Evolutionary conservation across 441 rosid species (phyloP), one percentile per base, ranked within the genome.

Genomic region (Populus hybrid): DNA sequence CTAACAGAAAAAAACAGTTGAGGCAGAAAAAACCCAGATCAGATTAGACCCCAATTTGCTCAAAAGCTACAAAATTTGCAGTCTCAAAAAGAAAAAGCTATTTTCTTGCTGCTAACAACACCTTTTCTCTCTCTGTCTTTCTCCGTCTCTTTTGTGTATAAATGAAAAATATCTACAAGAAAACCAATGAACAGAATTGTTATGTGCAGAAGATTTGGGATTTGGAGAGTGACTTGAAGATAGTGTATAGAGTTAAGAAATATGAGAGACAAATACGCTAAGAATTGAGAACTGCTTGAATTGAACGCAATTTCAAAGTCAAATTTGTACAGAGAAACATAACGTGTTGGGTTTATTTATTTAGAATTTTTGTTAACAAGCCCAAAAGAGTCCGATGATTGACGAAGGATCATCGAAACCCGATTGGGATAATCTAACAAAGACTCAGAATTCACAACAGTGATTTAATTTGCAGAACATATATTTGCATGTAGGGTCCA

Each of bases 301-400:
- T 59, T 72, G 80, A 77, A 89, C 87, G 93, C 89, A 72, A 85
- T 77, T 80, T 74, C 84, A 83, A 88, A 90, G 88, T 85, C 90
- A 87, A 88, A 72, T 71, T 42, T 28, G 33, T 65, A 75, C 78
- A 73, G 70, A 72, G 76, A 36, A 38, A 61, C 29, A 29, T 20
- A 29, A 31, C 20, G 16, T 68, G 70, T 66, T 20, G 8, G 50
- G 76, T 61, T 45, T 10, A 50, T 61, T 45, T 14, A 38, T 8
- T 68, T 68, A 14, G 75, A 29, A 53, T 63, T 64, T 69, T 73
- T 56, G 36, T 71, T 45, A n/a, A 40, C 66, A 64, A 77, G 35
- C 69, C 74, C 80, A 80, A 67, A 33, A 71, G 67, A 79, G 72
- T 63, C 18, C 28, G 65, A 21, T 61, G 65, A 61, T 84, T 75